phyloP scores from a whole-genome alignment of 306 rosid species.

The Glycine tomentella region DNA sequence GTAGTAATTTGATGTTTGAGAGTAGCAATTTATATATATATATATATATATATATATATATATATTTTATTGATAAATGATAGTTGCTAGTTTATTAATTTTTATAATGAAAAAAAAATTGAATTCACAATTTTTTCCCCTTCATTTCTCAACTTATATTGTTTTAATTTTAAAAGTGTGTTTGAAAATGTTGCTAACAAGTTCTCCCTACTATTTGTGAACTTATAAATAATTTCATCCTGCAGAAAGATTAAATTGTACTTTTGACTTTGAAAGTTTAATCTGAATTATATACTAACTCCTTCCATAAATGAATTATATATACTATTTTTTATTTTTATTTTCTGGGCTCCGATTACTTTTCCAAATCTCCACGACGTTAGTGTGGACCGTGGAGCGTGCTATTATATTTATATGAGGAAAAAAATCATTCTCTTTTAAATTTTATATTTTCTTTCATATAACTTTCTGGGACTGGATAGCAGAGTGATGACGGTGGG shows the following conservation, averaged over 20 bases:
- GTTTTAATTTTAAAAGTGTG: no score
- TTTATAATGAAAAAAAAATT: no score
- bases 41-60: no score
- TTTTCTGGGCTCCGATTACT: not conserved
- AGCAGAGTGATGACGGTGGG: not conserved
- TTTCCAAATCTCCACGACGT: not conserved
- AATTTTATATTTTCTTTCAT: not conserved
- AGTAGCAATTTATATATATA: no score
- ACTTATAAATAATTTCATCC: not conserved
- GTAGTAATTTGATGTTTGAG: not conserved
- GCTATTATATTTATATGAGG: not conserved
- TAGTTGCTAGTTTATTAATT: no score
- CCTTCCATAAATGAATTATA: not conserved
- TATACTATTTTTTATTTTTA: not conserved
- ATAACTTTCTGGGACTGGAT: slow-evolving; percentile 18
- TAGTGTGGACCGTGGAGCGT: not conserved
- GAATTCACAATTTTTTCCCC: no score
- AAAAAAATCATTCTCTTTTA: not conserved
- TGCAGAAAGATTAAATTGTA: not conserved
- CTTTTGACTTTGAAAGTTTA: no score
- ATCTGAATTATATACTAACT: no score
- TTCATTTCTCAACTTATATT: no score
- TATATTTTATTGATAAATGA: no score
- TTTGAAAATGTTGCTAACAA: not conserved
- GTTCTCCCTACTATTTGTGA: not conserved